Base-by-base conservation (phyloP, 2,329 filamentous ascomycete species). In the Dendryphion nanum region DNA sequence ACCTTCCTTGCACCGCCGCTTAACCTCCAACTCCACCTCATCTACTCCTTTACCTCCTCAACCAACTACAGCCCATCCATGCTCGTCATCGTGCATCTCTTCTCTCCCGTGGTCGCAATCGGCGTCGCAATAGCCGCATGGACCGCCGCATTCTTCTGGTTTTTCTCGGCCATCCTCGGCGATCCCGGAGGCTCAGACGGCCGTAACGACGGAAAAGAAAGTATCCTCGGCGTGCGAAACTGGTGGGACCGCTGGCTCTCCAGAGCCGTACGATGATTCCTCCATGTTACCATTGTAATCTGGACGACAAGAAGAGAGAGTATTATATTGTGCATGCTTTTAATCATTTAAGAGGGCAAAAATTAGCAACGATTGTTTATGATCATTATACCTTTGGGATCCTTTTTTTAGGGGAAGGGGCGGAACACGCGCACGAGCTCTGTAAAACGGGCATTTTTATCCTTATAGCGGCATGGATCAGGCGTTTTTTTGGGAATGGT, bases 221-320 rank as follows among this genome's bases (percentile, higher is more conserved):
- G 78, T 10, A 78, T 82, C 4, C 61, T 83, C 3, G 73, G 72
- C 3, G 72, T 83, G 20, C 65, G 77, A 40, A 69, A 70, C 33
- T 81, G 76, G 72, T 83, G 80, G 80, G 78, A 81, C 51, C 66
- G 66, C 32, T 82, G 77, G 75, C 64, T 83, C 18, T 59, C 63
- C 10, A 55, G 64, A 35, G 68, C 63, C 5, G 32, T 69, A 42
- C 46, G 58, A 37, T 59, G 38, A 38, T 18, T 18, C 5, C n/a
- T n/a, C n/a, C n/a, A n/a, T n/a, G n/a, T n/a, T n/a, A n/a, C n/a
- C n/a, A n/a, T 19, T 8, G 18, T 5, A 33, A n/a, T 8, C 8
- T 26, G 23, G 7, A n/a, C 8, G 23, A 8, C 23, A 26, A n/a
- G 23, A 26, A n/a, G 7, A 26, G 23, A 8, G 23, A 8, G n/a